These are phyloP conservation scores for Cyberlindnera suaveolens DNA, from an alignment of 805 yeast genomes.

Conservation along the genomic window DNA sequence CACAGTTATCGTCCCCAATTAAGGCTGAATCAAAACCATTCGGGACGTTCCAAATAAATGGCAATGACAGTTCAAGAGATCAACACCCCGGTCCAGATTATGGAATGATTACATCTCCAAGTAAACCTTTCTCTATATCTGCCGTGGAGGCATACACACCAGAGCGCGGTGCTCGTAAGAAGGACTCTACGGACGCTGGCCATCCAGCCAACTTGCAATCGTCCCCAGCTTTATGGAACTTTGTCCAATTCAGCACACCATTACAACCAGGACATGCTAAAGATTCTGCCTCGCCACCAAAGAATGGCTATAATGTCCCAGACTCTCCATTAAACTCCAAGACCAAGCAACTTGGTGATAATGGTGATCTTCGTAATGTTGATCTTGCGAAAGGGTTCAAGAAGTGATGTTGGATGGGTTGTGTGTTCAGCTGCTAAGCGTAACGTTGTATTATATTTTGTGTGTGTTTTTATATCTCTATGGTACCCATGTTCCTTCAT, in stretches of 20 bases:
- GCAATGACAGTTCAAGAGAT: no score
- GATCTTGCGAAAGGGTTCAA: slow-evolving; percentile 43
- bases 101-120: slow-evolving; percentile 27
- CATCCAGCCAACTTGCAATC: slow-evolving; percentile 22
- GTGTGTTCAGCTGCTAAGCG: neutral
- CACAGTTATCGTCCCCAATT: slow-evolving; percentile 15
- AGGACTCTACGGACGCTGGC: slow-evolving; percentile 13
- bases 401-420: slow-evolving; percentile 8
- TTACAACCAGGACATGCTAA: slow-evolving; percentile 20
- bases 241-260: slow-evolving; percentile 66
- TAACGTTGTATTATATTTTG: no score
- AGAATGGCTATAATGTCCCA: slow-evolving; percentile 14
- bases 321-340: slow-evolving; percentile 20
- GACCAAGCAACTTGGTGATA: slow-evolving; percentile 5
- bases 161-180: slow-evolving; percentile 40
- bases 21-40: slow-evolving; percentile 11
- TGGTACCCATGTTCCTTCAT: no score
- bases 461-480: no score
- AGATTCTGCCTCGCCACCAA: slow-evolving; percentile 16
- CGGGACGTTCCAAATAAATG: no score
- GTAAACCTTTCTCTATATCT: slow-evolving; percentile 38
- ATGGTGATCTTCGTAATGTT: slow-evolving; percentile 40
- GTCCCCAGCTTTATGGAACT: slow-evolving; percentile 92
- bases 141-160: slow-evolving; percentile 64
- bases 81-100: slow-evolving; percentile 12